Base-by-base conservation (phyloP, 352 stramenopile species). In the Hyaloperonospora brassicae region DNA sequence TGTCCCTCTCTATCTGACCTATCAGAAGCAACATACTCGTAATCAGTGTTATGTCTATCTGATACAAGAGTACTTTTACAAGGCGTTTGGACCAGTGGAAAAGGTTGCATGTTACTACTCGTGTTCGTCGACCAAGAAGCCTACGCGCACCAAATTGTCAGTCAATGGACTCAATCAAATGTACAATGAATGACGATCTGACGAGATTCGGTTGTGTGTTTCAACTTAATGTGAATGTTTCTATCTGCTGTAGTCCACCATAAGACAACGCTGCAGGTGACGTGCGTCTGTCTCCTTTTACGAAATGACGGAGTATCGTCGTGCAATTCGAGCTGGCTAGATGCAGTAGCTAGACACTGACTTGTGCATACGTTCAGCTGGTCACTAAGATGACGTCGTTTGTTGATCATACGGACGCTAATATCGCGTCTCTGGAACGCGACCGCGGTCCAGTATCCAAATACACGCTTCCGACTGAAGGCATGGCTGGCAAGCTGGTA, bases 271-370 rank as follows among this genome's bases (percentile, higher is more conserved):
- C 97, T 55, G 86, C 85, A 14, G 90, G 90, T 35, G 90, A 97
- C 48, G 87, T 95, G 36, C 85, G 90, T 38, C 59, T 96, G 11
- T 94, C 84, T 39, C 90, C 90, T 97, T 97, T 63, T 97, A 97
- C 70, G 78, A 95, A 24, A 84, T 96, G 61, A 70, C 89, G 55
- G 80, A 93, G 50, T 79, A 93, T 68, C 43, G 60, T 57, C 9
- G 14, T 10, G 36, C 5, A 42, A 12, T 42, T 3, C 5, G 10
- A 42, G 36, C 36, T 42, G 34, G 34, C 10, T 5, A 21, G 9
- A 42, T 44, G 39, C 22, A 1, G 39, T 44, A 31, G 27, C 36
- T 21, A 17, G 14, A 5, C 21, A 13, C 5, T 23, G 38, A 10
- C 17, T 8, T 21, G 1, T 21, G 14, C 17, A 11, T 47, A 35